Conservation (phyloP, 1,284 basidiomycete species). For the Sporisorium iseilematis-ciliati region DNA sequence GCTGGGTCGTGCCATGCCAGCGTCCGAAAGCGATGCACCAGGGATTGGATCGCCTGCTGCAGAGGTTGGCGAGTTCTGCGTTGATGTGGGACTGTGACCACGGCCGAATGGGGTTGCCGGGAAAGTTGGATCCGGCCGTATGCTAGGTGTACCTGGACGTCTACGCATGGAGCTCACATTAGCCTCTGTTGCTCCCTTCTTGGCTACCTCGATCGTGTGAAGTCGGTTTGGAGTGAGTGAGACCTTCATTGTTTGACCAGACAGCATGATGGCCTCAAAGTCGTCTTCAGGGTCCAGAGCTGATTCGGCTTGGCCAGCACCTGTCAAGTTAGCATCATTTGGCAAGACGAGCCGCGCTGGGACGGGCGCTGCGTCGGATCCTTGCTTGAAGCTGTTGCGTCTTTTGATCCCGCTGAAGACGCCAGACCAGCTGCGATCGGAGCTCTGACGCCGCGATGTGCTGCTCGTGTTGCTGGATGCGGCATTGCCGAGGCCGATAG, state of each 20-base stretch:
- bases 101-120: conserved; percentile 13
- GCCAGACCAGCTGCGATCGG: conserved; percentile 50
- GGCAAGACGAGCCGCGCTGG: conserved; percentile 19
- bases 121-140: conserved; percentile 23
- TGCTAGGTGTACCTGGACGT: conserved; percentile 46
- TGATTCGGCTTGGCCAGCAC: conserved; percentile 10
- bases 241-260: conserved; percentile 74
- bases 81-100: conserved; percentile 20
- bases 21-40: conserved; percentile 10
- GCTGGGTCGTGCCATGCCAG: conserved; percentile 24
- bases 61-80: conserved; percentile 10
- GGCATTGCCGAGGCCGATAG: conserved; percentile 7
- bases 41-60: conserved; percentile 7
- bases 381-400: conserved; percentile 57
- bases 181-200: conserved; percentile 31
- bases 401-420: conserved; percentile 53
- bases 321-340: conserved; percentile 2
- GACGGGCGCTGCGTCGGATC: conserved; percentile 30
- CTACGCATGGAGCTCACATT: conserved; percentile 26
- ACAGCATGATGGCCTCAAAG: conserved; percentile 63
- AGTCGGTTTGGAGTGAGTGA: conserved; percentile 81
- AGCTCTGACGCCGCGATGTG: conserved; percentile 38
- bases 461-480: conserved; percentile 14
- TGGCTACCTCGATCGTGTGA: conserved; percentile 59
- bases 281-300: conserved; percentile 52